Percentiles rank a stretch among this genome's conserved stretches.
Conservation (phyloP, 768 basidiomycete genomes). For the Tulasnella sp. region DNA sequence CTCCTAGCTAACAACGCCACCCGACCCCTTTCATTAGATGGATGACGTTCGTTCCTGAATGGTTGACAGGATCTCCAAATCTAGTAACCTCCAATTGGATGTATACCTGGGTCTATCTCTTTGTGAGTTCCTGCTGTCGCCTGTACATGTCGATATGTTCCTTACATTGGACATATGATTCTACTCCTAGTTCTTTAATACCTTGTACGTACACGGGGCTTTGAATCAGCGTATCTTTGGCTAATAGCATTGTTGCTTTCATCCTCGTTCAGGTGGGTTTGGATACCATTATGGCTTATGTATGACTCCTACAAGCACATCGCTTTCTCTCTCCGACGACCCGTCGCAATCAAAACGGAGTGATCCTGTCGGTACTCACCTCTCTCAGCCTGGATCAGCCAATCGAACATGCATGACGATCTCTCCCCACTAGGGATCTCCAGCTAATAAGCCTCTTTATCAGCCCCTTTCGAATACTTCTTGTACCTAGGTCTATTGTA, state of each 20-base stretch:
- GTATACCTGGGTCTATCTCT: conserved; percentile 75
- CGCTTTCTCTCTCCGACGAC: conserved; percentile 52
- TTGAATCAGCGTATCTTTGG: conserved; percentile 12
- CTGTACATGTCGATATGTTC: no score
- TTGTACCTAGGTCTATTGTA: background rate
- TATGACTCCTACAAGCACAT: conserved; percentile 72
- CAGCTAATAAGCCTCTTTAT: background rate
- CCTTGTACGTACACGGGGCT: conserved; percentile 52
- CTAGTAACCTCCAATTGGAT: conserved; percentile 66
- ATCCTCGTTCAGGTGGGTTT: conserved; percentile 61
- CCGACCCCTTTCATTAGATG: conserved; percentile 45
- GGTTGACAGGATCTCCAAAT: conserved; percentile 70
- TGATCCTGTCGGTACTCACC: background rate
- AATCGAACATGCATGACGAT: background rate
- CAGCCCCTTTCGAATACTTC: background rate
- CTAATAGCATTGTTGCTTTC: background rate
- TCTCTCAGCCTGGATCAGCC: background rate
- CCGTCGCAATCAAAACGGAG: background rate
- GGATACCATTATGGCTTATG: conserved; percentile 73
- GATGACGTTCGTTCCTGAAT: conserved; percentile 90
- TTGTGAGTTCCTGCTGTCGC: conserved; percentile 49
- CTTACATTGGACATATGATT: background rate
- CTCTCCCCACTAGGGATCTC: background rate
- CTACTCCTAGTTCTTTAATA: conserved; percentile 67
- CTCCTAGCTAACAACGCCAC: background rate